Evolutionary conservation across 2,329 filamentous ascomycete species (phyloP), one percentile per base, ranked within the genome.

Genomic region (Arachnopeziza araneosa): DNA sequence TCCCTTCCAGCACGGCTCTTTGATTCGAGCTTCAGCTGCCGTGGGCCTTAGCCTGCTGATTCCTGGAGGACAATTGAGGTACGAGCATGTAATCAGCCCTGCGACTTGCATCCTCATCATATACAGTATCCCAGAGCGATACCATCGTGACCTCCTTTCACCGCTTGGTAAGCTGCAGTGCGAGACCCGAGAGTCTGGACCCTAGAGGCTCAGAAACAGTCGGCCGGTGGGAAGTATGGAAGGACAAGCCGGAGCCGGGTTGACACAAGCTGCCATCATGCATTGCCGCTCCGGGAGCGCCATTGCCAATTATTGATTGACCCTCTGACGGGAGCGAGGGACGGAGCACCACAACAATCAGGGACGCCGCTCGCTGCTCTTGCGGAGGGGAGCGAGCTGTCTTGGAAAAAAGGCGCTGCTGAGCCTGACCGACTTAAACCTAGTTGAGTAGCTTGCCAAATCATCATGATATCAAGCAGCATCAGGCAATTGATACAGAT

Each of bases 31-130:
- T 30, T 63, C 44, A 48, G 54, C 55, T 55, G 63, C 59, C 58
- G 57, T 32, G 51, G 56, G 50, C 60, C 49, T 57, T 52, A 53
- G n/a, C 52, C 44, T 44, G 56, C 36, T 49, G 44, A 44, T 19
- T 44, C 36, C 17, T 19, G 52, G 49, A 36, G 53, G 30, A 26
- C 51, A 59, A 59, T 24, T n/a, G 24, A 30, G 52, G 52, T 30
- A 30, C 52, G n/a, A 30, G 24, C 26, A 24, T 10, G 63, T 53
- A 63, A 60, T 68, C 68, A 69, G 67, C 67, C 68, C 60, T 70
- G 67, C 63, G 62, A 64, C 65, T 67, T 69, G 63, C 67, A 65
- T 65, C 59, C 60, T 56, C 8, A 26, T 30, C 14, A n/a, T 26
- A 24, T 54, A 26, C n/a, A n/a, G n/a, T 26, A 9, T 24, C 23